A percentile compares a stretch with the other conserved stretches of the same genome.
Conservation (phyloP, 257 asterid genomes). For the Plectranthus barbatus region DNA sequence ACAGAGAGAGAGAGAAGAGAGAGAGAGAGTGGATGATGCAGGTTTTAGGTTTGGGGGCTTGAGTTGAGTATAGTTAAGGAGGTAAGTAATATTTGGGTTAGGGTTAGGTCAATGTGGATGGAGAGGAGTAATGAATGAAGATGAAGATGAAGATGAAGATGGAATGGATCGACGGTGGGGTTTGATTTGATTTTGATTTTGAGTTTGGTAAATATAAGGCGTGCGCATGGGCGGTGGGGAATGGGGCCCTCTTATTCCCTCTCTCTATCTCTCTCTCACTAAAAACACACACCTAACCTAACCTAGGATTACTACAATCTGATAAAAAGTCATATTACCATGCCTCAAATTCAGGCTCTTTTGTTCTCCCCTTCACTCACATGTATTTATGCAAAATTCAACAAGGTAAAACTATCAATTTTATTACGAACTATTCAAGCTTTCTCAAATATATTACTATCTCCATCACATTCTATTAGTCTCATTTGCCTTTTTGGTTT, state of each 20-base stretch:
- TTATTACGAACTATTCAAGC: too few species aligned
- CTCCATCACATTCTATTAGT: too few species aligned
- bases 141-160: too few species aligned
- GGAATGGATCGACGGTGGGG: too few species aligned
- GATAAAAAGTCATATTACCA: constrained; percentile 4
- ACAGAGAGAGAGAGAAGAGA: too few species aligned
- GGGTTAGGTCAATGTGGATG: constrained; percentile 75
- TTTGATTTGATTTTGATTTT: not conserved
- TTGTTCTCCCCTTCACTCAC: too few species aligned
- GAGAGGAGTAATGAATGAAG: too few species aligned
- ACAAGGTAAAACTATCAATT: too few species aligned
- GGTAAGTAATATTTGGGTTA: constrained; percentile 30
- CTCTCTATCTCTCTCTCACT: not conserved
- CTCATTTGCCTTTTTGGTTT: too few species aligned
- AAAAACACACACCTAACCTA: not conserved
- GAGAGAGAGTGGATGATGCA: constrained; percentile 13
- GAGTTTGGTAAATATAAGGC: constrained; percentile 28
- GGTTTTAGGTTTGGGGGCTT: constrained; percentile 22
- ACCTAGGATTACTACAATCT: constrained; percentile 7
- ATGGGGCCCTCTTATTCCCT: constrained; percentile 26
- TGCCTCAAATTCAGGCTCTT: not conserved
- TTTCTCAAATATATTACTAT: too few species aligned
- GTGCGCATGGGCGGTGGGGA: constrained; percentile 42
- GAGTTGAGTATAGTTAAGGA: constrained; percentile 22
- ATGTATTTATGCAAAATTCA: too few species aligned